Percentiles rank a stretch among this genome's conserved stretches.
Evolutionary conservation across 2,329 filamentous ascomycete genomes (phyloP).

Genomic region (Diaporthe ampelina): DNA sequence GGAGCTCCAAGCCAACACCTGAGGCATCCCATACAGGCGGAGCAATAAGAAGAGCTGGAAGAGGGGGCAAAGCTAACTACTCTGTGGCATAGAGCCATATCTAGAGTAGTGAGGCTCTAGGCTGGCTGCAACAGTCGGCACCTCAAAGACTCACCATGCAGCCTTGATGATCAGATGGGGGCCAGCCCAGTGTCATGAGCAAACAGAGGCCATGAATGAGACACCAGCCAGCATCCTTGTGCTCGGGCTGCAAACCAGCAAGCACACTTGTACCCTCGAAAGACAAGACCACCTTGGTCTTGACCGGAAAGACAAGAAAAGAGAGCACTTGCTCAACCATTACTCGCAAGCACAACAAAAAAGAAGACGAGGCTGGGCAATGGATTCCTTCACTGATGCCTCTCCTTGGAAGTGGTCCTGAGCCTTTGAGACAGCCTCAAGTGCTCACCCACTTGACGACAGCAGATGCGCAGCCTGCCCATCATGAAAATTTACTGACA

Average conservation of each 20-base stretch:
- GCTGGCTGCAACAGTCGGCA: background rate
- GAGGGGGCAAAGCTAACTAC: background rate
- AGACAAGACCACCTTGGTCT: background rate
- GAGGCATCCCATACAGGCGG: background rate
- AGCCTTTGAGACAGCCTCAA: background rate
- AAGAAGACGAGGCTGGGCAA: background rate
- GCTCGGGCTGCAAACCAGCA: constrained; percentile 7
- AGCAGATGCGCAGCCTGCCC: background rate
- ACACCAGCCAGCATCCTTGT: background rate
- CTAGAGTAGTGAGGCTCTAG: background rate
- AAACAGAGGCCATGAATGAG: background rate
- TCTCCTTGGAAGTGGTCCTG: background rate
- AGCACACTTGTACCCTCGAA: background rate
- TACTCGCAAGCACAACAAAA: background rate
- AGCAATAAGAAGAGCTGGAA: background rate
- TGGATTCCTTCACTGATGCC: background rate
- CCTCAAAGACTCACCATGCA: background rate
- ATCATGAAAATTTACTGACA: no score
- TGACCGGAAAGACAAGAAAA: background rate
- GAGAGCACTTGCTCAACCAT: background rate
- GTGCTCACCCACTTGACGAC: background rate
- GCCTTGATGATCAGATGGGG: background rate
- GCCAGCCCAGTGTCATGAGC: background rate
- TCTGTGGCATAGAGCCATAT: constrained; percentile 13
- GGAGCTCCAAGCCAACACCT: background rate